Evolutionary conservation across 257 asterid genomes (phyloP), one percentile per base, ranked within the genome.

Genomic region (Sherardia arvensis): DNA sequence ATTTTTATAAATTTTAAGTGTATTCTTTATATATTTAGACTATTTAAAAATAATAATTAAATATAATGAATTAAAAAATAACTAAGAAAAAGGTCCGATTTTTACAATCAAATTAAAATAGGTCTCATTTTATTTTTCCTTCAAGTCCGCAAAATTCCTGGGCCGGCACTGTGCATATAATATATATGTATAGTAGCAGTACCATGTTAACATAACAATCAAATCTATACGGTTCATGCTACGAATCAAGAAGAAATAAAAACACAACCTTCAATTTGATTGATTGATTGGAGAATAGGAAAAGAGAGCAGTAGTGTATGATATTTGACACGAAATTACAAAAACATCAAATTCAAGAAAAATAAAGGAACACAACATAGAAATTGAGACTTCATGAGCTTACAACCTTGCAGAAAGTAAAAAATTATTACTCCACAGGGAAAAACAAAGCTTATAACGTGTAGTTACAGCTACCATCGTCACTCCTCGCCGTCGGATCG

Each of bases 401-500:
- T 56, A 53, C 58, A 53, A 22, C 56, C 61, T 29, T 59, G 49
- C 23, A 48, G 8, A 43, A 43, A 43, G 51, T 43, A 43, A 43
- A 49, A 54, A 54, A 25, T 54, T 25, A 61, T 55, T 26, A 55
- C 40, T 12, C 26, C 48, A 18, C 57, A 59, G 23, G 2, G 47
- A 1, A n/a, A 57, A 57, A 15, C 32, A 57, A 27, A 18, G 62
- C 49, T 33, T 73, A 76, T 5, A 69, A 0, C 65, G 29, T 25
- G 70, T 80, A 85, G 21, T n/a, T 4, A 64, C 83, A 87, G 78
- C 75, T 78, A 33, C 91, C 85, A 74, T 83, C 81, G 62, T 87
- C 91, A 51, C 94, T 83, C 69, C 91, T 83, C 17, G 85, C 83
- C 47, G 92, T 79, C 2, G 90, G 92, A 75, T 84, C 93, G 51